These are phyloP conservation scores for Aspergillus texensis DNA, from an alignment of 2,329 filamentous ascomycete species.

Conservation along the genomic window DNA sequence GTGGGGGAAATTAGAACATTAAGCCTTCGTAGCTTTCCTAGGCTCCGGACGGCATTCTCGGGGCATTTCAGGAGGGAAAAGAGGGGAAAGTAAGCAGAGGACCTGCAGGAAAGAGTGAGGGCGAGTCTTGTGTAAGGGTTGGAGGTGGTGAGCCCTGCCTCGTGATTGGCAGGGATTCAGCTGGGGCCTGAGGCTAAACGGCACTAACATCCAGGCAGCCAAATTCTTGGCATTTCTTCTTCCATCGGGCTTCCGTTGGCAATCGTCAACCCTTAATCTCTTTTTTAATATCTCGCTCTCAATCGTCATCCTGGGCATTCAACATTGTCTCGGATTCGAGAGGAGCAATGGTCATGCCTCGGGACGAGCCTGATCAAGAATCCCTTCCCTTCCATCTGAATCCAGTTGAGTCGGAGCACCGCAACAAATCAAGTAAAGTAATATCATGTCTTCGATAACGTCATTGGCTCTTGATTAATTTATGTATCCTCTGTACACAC, in stretches of 20 bases:
- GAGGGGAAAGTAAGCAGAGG: neutral
- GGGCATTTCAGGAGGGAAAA: neutral
- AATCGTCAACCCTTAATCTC: neutral
- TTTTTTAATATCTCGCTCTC: neutral
- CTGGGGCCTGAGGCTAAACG: conserved; percentile 4
- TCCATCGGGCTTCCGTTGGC: conserved; percentile 5
- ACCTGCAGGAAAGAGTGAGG: neutral
- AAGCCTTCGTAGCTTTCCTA: neutral
- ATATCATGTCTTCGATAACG: neutral
- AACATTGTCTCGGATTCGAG: neutral
- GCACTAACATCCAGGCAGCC: neutral
- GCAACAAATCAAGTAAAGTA: neutral
- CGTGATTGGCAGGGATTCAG: conserved; percentile 4
- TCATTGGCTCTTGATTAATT: conserved; percentile 1
- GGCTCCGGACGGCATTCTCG: neutral
- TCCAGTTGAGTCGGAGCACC: neutral
- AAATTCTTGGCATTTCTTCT: conserved; percentile 4
- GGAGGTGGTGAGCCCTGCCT: neutral
- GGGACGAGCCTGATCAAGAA: neutral
- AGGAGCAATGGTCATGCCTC: neutral
- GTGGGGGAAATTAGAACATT: neutral
- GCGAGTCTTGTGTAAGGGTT: neutral
- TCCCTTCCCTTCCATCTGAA: too few relatives aligned
- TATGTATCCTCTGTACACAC: neutral
- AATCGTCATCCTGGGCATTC: neutral